phyloP scores from a whole-genome alignment of 2,329 filamentous ascomycete genomes.

The Penicillium sp. region DNA sequence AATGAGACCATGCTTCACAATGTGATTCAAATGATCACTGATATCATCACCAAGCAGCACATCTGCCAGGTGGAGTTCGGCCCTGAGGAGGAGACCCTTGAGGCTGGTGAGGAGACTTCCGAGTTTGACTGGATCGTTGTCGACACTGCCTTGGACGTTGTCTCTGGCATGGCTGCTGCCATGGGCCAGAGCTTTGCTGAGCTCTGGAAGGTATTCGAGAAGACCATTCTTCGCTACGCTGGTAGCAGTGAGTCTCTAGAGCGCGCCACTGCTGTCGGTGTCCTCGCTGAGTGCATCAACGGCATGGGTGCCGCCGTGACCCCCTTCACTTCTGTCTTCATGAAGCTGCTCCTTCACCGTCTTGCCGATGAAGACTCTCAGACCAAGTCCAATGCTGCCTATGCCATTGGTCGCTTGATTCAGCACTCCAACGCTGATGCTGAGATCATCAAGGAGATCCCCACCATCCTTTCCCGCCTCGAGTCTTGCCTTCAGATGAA shows the following conservation, averaged over 20 bases:
- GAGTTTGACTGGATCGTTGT: slow-evolving; percentile 98
- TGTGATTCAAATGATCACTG: slow-evolving; percentile 69
- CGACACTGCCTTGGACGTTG: slow-evolving; percentile 87
- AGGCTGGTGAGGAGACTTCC: slow-evolving; percentile 73
- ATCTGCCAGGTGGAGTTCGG: slow-evolving; percentile 89
- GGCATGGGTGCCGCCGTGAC: slow-evolving; percentile 80
- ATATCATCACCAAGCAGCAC: slow-evolving; percentile 85
- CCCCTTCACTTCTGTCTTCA: slow-evolving; percentile 71
- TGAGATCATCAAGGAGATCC: slow-evolving; percentile 72
- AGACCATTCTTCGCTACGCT: slow-evolving; percentile 82
- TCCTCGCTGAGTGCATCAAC: slow-evolving; percentile 84
- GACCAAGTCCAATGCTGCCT: slow-evolving; percentile 92
- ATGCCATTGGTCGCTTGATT: slow-evolving; percentile 81
- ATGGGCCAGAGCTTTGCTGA: slow-evolving; percentile 78
- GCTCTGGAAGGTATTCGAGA: slow-evolving; percentile 95
- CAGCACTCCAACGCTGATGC: slow-evolving; percentile 72
- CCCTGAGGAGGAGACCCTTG: slow-evolving; percentile 72
- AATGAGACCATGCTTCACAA: slow-evolving; percentile 71
- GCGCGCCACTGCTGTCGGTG: slow-evolving; percentile 84
- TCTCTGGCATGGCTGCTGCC: slow-evolving; percentile 78
- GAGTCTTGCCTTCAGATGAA: slow-evolving; percentile 77
- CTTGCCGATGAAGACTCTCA: slow-evolving; percentile 85
- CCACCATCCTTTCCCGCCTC: slow-evolving; percentile 75
- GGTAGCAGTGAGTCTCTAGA: slow-evolving; percentile 82
- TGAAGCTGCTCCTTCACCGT: slow-evolving; percentile 80